Evolutionary conservation across 1,284 basidiomycete genomes (phyloP), one percentile per base, ranked within the genome.

Genomic region (Puccinia sorghi): DNA sequence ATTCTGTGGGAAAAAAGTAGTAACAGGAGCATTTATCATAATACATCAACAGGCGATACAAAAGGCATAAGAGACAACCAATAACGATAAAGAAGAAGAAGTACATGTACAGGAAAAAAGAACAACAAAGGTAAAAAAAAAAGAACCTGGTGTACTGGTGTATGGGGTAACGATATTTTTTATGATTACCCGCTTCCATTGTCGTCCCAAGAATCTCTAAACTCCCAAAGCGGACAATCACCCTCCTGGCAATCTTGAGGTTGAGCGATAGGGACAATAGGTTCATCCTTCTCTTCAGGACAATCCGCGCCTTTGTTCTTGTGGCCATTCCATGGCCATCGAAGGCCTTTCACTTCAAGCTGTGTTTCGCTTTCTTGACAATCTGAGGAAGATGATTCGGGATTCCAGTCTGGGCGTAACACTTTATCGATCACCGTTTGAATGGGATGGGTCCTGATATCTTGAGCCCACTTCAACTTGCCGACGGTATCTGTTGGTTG

Each of bases 381-480:
- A 27, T 69, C 66, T 22, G 67, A 22, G 22, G 39, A 48, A 11
- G 37, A 20, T 39, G 76, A 63, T 32, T 17, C 50, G 0, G 67
- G 59, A 13, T 52, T 69, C 76, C 76, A 79, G 46, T 79, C 69
- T 2, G 76, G 57, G 41, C 57, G 43, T 41, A 79, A 64, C 17
- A 79, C 46, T 46, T 52, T 72, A 37, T 79, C 76, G 17, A 79
- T 79, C 7, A 79, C 76, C 17, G 67, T 79, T 43, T 72, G 66
- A n/a, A 79, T 79, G 1, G 76, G 57, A 39, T 79, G 76, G 0
- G 76, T 79, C 52, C 76, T 56, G 57, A 79, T 79, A 64, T 79
- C 76, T 52, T 70, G 64, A 2, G 76, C 76, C 76, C 76, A 79
- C 12, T 79, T 72, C 13, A 79, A 63, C 50, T 79, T 72, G 25